phyloP scores from a whole-genome alignment of 2,329 filamentous ascomycete species.

The Setomelanomma holmii region DNA sequence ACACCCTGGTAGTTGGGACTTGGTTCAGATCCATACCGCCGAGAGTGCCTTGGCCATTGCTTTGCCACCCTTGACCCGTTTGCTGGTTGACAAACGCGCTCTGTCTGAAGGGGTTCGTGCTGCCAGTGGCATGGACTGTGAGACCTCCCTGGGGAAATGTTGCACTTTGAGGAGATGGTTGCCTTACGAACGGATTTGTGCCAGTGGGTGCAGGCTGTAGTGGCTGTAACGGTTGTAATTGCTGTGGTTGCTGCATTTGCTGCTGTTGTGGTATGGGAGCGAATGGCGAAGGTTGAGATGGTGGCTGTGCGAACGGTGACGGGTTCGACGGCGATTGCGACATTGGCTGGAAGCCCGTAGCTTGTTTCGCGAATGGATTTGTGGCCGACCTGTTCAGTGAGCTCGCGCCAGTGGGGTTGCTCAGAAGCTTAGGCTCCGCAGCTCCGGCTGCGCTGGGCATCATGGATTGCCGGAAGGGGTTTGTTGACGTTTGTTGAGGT shows the following conservation, averaged over 20 bases:
- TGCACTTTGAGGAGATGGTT: conserved; percentile 50
- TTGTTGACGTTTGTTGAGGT: conserved; percentile 70
- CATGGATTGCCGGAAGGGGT: conserved; percentile 94
- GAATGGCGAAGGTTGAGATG: conserved; percentile 43
- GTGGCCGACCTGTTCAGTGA: conserved; percentile 70
- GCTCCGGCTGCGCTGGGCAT: conserved; percentile 54
- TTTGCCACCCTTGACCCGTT: conserved; percentile 89
- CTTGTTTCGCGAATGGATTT: conserved; percentile 82
- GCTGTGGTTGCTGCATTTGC: conserved; percentile 31
- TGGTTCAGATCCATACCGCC: conserved; percentile 76
- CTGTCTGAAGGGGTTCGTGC: conserved; percentile 94
- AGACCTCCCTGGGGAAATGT: conserved; percentile 43
- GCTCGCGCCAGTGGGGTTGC: conserved; percentile 45
- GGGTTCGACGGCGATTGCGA: conserved; percentile 33
- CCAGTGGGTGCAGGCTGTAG: conserved; percentile 68
- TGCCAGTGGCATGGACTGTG: conserved; percentile 80
- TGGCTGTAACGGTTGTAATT: conserved; percentile 41
- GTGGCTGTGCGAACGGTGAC: conserved; percentile 35
- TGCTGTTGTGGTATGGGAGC: conserved; percentile 45
- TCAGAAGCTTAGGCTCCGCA: conserved; percentile 38
- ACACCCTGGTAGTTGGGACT: conserved; percentile 80
- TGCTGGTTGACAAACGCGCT: conserved; percentile 87
- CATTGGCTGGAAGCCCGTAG: conserved; percentile 36
- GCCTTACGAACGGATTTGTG: conserved; percentile 74
- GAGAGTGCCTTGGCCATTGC: conserved; percentile 76